phyloP scores from a whole-genome alignment of 257 asterid species.

The Ehretia macrophylla region DNA sequence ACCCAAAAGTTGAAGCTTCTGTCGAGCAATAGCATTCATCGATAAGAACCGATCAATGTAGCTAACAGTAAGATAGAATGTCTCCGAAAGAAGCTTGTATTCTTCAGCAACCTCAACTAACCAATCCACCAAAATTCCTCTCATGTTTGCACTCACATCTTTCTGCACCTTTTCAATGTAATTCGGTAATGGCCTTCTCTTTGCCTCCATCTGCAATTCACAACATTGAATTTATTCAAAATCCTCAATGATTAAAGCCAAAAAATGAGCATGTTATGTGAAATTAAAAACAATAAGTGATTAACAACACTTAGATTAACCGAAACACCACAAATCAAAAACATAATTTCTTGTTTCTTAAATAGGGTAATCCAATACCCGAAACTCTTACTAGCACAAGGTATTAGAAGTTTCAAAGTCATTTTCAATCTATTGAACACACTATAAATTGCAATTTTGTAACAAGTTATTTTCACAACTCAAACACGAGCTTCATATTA shows the following conservation, averaged over 20 bases:
- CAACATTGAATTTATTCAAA: slow-evolving; percentile 5
- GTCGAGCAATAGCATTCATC: slow-evolving; percentile 33
- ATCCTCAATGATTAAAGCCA: neutral
- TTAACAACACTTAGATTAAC: too few species aligned
- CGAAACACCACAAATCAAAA: too few species aligned
- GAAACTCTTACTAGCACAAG: too few species aligned
- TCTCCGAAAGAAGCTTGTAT: slow-evolving; percentile 76
- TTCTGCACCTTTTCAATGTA: slow-evolving; percentile 59
- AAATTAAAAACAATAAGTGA: neutral
- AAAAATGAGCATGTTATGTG: neutral
- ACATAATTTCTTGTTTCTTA: too few species aligned
- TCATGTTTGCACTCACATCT: slow-evolving; percentile 78
- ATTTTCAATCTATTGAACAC: too few species aligned
- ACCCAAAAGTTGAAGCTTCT: slow-evolving; percentile 86
- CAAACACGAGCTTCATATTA: too few species aligned
- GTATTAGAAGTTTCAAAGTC: too few species aligned
- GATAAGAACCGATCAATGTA: slow-evolving; percentile 75
- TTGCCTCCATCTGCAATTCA: slow-evolving; percentile 48
- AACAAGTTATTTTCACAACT: too few species aligned
- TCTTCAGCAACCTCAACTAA: slow-evolving; percentile 90
- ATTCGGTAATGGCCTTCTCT: slow-evolving; percentile 54
- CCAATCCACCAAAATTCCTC: slow-evolving; percentile 90
- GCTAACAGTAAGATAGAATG: slow-evolving; percentile 57
- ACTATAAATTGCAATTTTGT: too few species aligned
- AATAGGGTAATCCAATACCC: too few species aligned